These are phyloP conservation scores for Psidium friedrichsthalianum DNA, from an alignment of 345 rosid species.

Conservation along the genomic window DNA sequence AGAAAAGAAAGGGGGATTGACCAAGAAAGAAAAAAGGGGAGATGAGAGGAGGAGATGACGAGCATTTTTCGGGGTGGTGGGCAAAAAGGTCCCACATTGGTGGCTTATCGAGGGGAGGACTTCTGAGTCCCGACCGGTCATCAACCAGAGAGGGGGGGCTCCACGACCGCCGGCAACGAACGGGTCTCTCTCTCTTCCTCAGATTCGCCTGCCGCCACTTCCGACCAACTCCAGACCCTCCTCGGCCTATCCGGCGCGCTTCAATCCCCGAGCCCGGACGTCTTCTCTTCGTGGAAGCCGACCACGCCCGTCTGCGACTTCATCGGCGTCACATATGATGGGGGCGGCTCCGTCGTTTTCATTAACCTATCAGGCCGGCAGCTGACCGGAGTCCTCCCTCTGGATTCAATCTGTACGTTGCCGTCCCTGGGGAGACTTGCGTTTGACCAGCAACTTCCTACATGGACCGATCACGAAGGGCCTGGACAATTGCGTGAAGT, in stretches of 20 bases:
- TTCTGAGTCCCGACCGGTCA: too few relatives aligned
- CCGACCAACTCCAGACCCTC: slow-evolving; percentile 21
- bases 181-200: too few relatives aligned
- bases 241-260: slow-evolving; percentile 14
- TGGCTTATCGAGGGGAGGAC: too few relatives aligned
- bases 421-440: slow-evolving; percentile 6
- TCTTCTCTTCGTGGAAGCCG: slow-evolving; percentile 18
- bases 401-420: slow-evolving; percentile 4
- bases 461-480: background rate
- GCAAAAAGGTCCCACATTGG: too few relatives aligned
- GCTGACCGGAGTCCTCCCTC: slow-evolving; percentile 11
- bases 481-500: slow-evolving; percentile 3
- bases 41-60: too few relatives aligned
- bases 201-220: too few relatives aligned
- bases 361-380: slow-evolving; percentile 20
- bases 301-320: slow-evolving; percentile 8
- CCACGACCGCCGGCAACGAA: too few relatives aligned
- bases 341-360: slow-evolving; percentile 11
- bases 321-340: slow-evolving; percentile 22
- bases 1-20: too few relatives aligned
- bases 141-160: too few relatives aligned
- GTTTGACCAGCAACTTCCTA: background rate
- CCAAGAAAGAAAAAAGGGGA: too few relatives aligned
- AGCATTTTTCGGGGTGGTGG: too few relatives aligned
- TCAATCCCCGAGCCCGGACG: slow-evolving; percentile 4